Evolutionary conservation across 2,329 filamentous ascomycete genomes (phyloP).

Genomic region (Sclerotinia borealis): DNA sequence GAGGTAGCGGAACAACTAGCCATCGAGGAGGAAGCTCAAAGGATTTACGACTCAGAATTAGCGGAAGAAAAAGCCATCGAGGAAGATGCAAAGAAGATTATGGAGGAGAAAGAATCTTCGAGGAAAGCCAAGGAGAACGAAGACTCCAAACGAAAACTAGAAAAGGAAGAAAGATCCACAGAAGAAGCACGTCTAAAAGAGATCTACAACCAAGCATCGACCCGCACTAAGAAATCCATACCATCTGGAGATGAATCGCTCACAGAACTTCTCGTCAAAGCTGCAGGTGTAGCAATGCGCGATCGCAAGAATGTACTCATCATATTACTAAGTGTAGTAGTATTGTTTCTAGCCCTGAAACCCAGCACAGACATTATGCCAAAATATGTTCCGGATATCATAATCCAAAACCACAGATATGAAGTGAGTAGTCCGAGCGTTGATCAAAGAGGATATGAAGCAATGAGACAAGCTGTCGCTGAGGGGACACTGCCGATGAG

Average conservation of each 20-base stretch:
- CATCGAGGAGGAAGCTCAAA: slow-evolving; percentile 28
- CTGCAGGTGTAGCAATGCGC: slow-evolving; percentile 46
- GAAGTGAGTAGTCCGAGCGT: not conserved
- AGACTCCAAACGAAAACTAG: slow-evolving; percentile 46
- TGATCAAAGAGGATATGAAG: not conserved
- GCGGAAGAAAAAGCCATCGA: slow-evolving; percentile 32
- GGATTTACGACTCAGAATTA: slow-evolving; percentile 4
- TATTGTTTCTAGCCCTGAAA: slow-evolving; percentile 43
- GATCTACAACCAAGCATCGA: slow-evolving; percentile 42
- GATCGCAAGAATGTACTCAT: slow-evolving; percentile 58
- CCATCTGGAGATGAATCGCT: slow-evolving; percentile 39
- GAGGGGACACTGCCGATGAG: not conserved
- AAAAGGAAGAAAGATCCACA: slow-evolving; percentile 29
- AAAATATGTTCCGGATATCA: not conserved
- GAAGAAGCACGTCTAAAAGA: slow-evolving; percentile 50
- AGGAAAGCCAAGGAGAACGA: slow-evolving; percentile 11
- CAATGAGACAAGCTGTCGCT: not conserved
- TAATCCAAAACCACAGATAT: not conserved
- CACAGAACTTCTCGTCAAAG: slow-evolving; percentile 48
- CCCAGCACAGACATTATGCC: slow-evolving; percentile 4
- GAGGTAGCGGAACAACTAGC: slow-evolving; percentile 3
- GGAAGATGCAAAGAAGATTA: slow-evolving; percentile 40
- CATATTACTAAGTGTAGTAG: slow-evolving; percentile 46
- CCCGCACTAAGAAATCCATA: not conserved
- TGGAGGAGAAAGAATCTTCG: slow-evolving; percentile 45